Base-by-base conservation (phyloP, 345 rosid genomes). In the Turnera subulata region DNA sequence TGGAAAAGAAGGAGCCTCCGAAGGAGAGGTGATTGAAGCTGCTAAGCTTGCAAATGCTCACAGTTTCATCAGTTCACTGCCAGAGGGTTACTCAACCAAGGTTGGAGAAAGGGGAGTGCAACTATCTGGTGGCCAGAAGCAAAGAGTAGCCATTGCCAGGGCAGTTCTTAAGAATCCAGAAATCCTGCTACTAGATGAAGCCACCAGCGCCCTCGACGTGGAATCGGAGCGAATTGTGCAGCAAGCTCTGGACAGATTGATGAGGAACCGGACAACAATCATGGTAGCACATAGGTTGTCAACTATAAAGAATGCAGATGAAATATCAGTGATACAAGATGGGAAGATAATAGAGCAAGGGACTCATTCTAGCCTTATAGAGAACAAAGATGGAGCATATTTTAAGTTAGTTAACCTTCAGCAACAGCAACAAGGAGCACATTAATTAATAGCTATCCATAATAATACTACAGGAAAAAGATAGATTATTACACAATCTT, bases 101-200 rank as follows among this genome's bases (percentile, higher is more conserved):
- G 96, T 88, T 0, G 98, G 98, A 0, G 96, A 91, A 62, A 81
- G 85, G 4, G 96, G 98, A 0, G 81, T 85, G 55, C 96, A 88
- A 49, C 70, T 88, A 46, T 63, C 67, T 21, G 78, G 82, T 10
- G 85, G 89, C 60, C 83, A 83, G 63, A 78, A 74, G 75, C 85
- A 80, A 70, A 73, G 75, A 60, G 65, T 83, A 50, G 82, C 83
- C 46, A 68, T 80, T 61, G 85, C 89, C 32, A 63, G 84, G 67
- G 84, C 83, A 48, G 71, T 80, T 37, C 79, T 83, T 10, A 78
- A 72, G 47, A 76, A 83, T 49, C 85, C 85, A n/a, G 64, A 68
- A 18, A 74, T 83, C 46, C 63, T 83, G 15, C 59, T 83, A 44
- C 72, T 83, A 2, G 89, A 83, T 60, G 85, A 83, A 76, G 82